Evolutionary conservation across 352 stramenopile genomes (phyloP).

Genomic region (Phytopythium aichiense): DNA sequence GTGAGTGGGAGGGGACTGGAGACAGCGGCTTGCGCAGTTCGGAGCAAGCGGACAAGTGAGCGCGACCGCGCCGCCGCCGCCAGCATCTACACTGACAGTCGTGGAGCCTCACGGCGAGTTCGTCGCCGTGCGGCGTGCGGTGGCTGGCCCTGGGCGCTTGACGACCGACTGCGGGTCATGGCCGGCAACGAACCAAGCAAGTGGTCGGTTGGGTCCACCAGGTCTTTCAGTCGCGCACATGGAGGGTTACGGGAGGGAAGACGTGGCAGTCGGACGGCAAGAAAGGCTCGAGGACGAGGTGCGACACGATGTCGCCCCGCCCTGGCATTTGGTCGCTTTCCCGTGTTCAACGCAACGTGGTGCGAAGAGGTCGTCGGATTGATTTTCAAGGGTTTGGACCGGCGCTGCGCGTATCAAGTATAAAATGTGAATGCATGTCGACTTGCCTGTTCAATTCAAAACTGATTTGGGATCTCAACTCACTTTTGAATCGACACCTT

Average conservation of each 20-base stretch:
- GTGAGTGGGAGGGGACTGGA: background rate
- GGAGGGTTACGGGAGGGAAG: background rate
- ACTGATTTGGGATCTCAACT: background rate
- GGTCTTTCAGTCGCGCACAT: background rate
- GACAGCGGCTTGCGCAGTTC: background rate
- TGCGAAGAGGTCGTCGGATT: background rate
- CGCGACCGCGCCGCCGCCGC: background rate
- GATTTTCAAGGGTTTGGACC: background rate
- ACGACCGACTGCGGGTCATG: slow-evolving; percentile 1
- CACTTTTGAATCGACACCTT: slow-evolving; percentile 6
- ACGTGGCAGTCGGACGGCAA: background rate
- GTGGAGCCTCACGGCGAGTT: background rate
- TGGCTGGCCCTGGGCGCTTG: slow-evolving; percentile 7
- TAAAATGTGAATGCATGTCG: background rate
- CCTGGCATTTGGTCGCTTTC: slow-evolving; percentile 6
- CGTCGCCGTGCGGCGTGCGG: background rate
- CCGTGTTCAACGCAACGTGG: slow-evolving; percentile 7
- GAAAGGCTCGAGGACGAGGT: no score
- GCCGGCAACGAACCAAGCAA: background rate
- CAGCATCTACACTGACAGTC: background rate
- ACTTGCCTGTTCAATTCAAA: background rate
- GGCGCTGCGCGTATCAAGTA: background rate
- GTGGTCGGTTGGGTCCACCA: background rate
- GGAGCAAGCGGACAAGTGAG: slow-evolving; percentile 9
- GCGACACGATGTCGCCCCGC: background rate